Conservation (phyloP, 1,139 yeast genomes). For the Casaregolazyma lundiana region DNA sequence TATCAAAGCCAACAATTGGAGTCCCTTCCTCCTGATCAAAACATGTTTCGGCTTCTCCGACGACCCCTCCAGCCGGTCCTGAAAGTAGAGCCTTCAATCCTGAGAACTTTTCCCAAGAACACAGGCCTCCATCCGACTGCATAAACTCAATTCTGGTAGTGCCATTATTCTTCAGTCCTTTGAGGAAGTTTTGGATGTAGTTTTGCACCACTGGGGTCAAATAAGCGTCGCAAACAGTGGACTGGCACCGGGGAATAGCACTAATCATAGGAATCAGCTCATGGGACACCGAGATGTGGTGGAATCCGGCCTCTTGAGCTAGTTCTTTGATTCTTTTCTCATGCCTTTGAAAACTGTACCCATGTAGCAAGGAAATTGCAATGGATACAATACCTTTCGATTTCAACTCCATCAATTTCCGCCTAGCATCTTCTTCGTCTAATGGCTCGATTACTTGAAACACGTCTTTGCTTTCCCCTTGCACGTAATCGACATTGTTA, state of each 20-base stretch:
- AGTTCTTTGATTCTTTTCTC: constrained; percentile 45
- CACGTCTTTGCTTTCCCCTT: constrained; percentile 52
- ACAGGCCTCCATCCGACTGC: constrained; percentile 41
- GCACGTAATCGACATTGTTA: constrained; percentile 21
- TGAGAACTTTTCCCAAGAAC: constrained; percentile 31
- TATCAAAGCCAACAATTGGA: constrained; percentile 40
- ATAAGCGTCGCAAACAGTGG: constrained; percentile 57
- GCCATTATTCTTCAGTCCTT: constrained; percentile 6
- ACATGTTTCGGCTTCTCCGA: constrained; percentile 36
- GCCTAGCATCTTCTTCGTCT: constrained; percentile 35
- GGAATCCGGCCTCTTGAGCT: constrained; percentile 45
- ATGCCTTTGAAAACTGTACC: constrained; percentile 54
- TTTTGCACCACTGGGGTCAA: constrained; percentile 53
- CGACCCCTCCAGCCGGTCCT: constrained; percentile 45
- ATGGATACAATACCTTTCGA: constrained; percentile 46
- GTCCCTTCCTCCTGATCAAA: constrained; percentile 23
- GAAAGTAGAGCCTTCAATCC: constrained; percentile 37
- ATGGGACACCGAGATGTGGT: constrained; percentile 48
- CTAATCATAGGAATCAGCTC: constrained; percentile 54
- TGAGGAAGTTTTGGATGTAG: constrained; percentile 43
- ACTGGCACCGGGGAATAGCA: constrained; percentile 50
- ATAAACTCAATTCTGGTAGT: constrained; percentile 37
- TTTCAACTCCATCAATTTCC: constrained; percentile 37
- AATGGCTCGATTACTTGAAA: constrained; percentile 45
- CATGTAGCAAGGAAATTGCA: constrained; percentile 53